Evolutionary conservation across 2,329 filamentous ascomycete genomes (phyloP).

Genomic region (Colletotrichum sp.): DNA sequence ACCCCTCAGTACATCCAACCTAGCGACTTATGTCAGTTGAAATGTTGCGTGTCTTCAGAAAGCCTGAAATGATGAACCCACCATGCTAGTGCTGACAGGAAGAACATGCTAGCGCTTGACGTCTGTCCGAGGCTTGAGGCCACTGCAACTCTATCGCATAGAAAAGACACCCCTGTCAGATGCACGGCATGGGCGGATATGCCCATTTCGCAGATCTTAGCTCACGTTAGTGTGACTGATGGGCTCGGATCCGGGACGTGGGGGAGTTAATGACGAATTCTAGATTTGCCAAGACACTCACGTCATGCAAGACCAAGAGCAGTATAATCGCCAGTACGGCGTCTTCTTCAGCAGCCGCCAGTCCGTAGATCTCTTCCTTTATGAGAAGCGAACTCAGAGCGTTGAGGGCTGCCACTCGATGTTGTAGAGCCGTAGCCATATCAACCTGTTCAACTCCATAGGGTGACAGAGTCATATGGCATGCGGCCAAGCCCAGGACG

Average conservation of each 20-base stretch:
- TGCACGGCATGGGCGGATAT: slow-evolving; percentile 31
- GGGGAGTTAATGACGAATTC: background rate
- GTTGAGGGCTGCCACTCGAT: slow-evolving; percentile 26
- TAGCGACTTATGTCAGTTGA: background rate
- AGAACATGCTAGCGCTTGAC: slow-evolving; percentile 26
- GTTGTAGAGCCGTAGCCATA: slow-evolving; percentile 23
- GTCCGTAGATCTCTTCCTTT: slow-evolving; percentile 21
- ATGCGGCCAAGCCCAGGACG: slow-evolving; percentile 28
- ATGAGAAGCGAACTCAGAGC: slow-evolving; percentile 24
- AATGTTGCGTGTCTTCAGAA: background rate
- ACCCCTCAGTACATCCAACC: slow-evolving; percentile 32
- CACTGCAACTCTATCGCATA: slow-evolving; percentile 27
- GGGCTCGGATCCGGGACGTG: background rate
- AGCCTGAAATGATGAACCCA: background rate
- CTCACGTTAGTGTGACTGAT: background rate
- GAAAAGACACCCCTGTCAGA: slow-evolving; percentile 30
- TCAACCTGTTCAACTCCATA: slow-evolving; percentile 4
- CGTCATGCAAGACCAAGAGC: slow-evolving; percentile 30
- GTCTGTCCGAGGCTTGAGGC: slow-evolving; percentile 6
- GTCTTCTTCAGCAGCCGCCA: slow-evolving; percentile 25
- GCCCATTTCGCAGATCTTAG: slow-evolving; percentile 31
- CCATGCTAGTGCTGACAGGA: slow-evolving; percentile 30
- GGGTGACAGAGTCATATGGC: slow-evolving; percentile 26
- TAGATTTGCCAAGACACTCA: background rate
- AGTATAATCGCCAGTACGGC: slow-evolving; percentile 28